Percentiles rank a stretch among this genome's conserved stretches.
phyloP scores from a whole-genome alignment of 768 basidiomycete genomes.

The Amanita subjunquillea region DNA sequence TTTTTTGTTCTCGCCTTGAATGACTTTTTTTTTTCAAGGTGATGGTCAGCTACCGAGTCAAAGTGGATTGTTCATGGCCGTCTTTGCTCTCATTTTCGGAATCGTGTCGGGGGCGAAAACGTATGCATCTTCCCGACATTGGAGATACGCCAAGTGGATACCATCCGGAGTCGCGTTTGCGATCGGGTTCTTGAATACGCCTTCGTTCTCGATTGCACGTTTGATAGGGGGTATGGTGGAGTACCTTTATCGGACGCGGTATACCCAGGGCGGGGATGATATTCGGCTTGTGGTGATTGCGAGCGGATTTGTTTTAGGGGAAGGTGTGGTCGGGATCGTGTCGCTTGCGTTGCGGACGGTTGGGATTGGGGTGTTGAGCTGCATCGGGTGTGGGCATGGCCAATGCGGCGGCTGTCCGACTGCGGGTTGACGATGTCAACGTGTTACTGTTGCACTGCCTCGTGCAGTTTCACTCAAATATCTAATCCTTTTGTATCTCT shows the following conservation, averaged over 20 bases:
- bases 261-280: constrained; percentile 42
- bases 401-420: constrained; percentile 59
- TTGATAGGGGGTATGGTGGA: constrained; percentile 83
- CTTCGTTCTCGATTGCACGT: constrained; percentile 87
- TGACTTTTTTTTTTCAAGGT: constrained; percentile 33
- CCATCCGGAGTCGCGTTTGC: constrained; percentile 94
- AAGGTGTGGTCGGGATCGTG: constrained; percentile 82
- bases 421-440: neutral
- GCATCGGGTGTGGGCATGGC: constrained; percentile 78
- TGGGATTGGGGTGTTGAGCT: constrained; percentile 69
- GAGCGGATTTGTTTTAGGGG: constrained; percentile 92
- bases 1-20: constrained; percentile 5
- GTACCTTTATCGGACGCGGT: constrained; percentile 48
- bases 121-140: constrained; percentile 35
- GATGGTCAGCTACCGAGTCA: constrained; percentile 77
- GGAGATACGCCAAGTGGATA: constrained; percentile 63
- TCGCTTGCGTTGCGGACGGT: constrained; percentile 64
- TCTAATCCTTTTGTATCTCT: neutral
- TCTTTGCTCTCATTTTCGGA: constrained; percentile 66
- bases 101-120: constrained; percentile 59
- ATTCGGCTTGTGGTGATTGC: constrained; percentile 81
- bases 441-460: constrained; percentile 12
- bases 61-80: constrained; percentile 67
- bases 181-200: constrained; percentile 92
- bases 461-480: constrained; percentile 6